Evolutionary conservation across 495 filamentous ascomycete genomes (phyloP), one percentile per base, ranked within the genome.

Genomic region (Trichocladium uniseriatum): DNA sequence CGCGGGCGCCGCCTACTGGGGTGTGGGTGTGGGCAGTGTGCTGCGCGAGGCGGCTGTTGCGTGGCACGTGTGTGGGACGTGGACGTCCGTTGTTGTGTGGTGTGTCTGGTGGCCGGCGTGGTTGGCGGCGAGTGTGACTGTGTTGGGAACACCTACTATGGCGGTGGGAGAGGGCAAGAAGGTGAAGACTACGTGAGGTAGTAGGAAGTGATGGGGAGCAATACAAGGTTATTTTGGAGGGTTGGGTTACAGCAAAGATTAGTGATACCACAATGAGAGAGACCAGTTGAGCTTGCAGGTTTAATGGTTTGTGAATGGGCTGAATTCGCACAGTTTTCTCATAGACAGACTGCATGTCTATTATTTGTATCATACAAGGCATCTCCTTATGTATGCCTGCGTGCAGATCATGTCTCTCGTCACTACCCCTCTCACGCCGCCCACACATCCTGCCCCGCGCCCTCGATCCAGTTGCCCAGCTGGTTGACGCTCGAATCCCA

Each of bases 91-190:
- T 7, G 81, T 97, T 32, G 81, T 97, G 15, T 98, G 94, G 89
- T 87, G 87, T 64, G 87, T 97, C 24, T 98, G 92, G 92, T 98
- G 91, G 91, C 94, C 92, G 7, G 89, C 87, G 19, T 97, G 92
- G 94, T 56, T 95, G 44, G 76, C 79, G 13, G 88, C 69, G 6
- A 56, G 62, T 16, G 55, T 75, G 10, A 49, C 67, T 6, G 64
- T 76, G 24, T 56, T 74, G 47, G 74, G 59, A 35, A 51, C 47
- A 39, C 60, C 64, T 8, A 34, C 16, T 9, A 15, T 15, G 0
- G 57, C 21, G 8, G 36, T 16, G 18, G 39, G 24, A 1, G 48
- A 35, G 2, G 48, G 18, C 6, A 66, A 67, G 52, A 50, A n/a
- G n/a, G n/a, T 49, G 7, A 70, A 72, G 49, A 63, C 35, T 32